Conservation (phyloP, 2,329 filamentous ascomycete genomes). For the Xylaria sp. region DNA sequence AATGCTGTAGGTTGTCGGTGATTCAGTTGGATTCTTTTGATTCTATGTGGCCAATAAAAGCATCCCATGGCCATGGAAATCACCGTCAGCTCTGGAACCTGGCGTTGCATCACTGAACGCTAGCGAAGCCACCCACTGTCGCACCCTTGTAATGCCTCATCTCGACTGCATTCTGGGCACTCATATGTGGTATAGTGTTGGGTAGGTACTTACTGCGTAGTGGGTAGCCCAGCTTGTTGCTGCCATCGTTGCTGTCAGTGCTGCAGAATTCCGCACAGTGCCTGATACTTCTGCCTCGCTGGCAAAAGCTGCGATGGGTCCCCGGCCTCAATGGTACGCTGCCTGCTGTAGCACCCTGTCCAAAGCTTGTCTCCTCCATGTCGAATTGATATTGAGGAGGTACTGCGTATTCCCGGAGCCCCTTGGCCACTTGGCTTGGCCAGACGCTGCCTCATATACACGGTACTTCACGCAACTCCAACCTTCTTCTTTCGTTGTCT, state of each 20-base stretch:
- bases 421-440: slow-evolving; percentile 22
- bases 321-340: slow-evolving; percentile 4
- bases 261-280: slow-evolving; percentile 20
- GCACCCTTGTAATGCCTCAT: slow-evolving; percentile 12
- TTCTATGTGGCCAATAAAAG: slow-evolving; percentile 13
- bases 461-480: slow-evolving; percentile 16
- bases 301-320: slow-evolving; percentile 8
- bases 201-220: no score
- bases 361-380: slow-evolving; percentile 20
- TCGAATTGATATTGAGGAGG: slow-evolving; percentile 14
- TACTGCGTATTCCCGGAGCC: slow-evolving; percentile 28
- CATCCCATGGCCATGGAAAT: slow-evolving; percentile 3
- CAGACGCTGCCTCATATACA: slow-evolving; percentile 10
- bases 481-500: slow-evolving; percentile 31
- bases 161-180: no score
- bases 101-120: slow-evolving; percentile 19
- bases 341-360: no score
- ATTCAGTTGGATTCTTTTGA: slow-evolving; percentile 21
- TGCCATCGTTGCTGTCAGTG: slow-evolving; percentile 3
- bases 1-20: slow-evolving; percentile 2
- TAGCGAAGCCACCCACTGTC: slow-evolving; percentile 26
- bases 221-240: neutral
- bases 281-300: neutral
- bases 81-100: slow-evolving; percentile 25
- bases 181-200: no score